These are phyloP conservation scores for Podosphaera fusca DNA, from an alignment of 2,329 filamentous ascomycete genomes.

Conservation along the genomic window DNA sequence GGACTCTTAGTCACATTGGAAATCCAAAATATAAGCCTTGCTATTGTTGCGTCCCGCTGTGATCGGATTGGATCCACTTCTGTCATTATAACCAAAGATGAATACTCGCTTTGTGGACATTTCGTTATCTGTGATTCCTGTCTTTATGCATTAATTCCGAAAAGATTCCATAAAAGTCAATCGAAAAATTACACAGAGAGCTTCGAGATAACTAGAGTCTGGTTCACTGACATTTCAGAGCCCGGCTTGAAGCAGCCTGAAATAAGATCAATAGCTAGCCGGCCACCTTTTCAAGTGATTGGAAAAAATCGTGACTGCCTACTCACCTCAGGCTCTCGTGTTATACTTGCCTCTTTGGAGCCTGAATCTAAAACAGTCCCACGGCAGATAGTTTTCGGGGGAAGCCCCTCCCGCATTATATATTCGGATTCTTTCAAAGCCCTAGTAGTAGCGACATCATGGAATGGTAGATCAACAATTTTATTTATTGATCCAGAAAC, in stretches of 20 bases:
- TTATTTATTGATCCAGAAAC: slow-evolving; percentile 33
- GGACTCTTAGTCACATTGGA: slow-evolving; percentile 11
- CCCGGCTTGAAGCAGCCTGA: slow-evolving; percentile 22
- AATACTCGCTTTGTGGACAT: slow-evolving; percentile 13
- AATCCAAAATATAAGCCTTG: slow-evolving; percentile 4
- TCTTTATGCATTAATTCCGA: slow-evolving; percentile 15
- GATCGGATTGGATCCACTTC: slow-evolving; percentile 12
- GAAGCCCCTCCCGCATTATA: slow-evolving; percentile 22
- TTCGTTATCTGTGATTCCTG: slow-evolving; percentile 27
- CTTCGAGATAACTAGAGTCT: slow-evolving; percentile 19
- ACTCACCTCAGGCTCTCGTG: slow-evolving; percentile 24
- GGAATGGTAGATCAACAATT: slow-evolving; percentile 23
- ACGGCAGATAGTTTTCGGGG: slow-evolving; percentile 22
- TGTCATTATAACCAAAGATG: slow-evolving; percentile 10
- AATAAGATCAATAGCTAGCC: slow-evolving; percentile 24
- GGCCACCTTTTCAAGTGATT: slow-evolving; percentile 16
- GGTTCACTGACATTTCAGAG: slow-evolving; percentile 27
- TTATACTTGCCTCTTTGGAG: slow-evolving; percentile 31
- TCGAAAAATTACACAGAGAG: neutral
- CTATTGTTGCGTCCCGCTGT: slow-evolving; percentile 4
- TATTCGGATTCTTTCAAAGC: slow-evolving; percentile 29
- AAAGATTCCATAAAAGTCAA: neutral
- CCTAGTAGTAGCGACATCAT: slow-evolving; percentile 28
- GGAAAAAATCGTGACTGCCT: slow-evolving; percentile 18
- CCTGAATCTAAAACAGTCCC: slow-evolving; percentile 23